Percentiles rank a stretch among this genome's conserved stretches.
Evolutionary conservation across 2,329 filamentous ascomycete species (phyloP).

Genomic region (Trichothecium roseum): DNA sequence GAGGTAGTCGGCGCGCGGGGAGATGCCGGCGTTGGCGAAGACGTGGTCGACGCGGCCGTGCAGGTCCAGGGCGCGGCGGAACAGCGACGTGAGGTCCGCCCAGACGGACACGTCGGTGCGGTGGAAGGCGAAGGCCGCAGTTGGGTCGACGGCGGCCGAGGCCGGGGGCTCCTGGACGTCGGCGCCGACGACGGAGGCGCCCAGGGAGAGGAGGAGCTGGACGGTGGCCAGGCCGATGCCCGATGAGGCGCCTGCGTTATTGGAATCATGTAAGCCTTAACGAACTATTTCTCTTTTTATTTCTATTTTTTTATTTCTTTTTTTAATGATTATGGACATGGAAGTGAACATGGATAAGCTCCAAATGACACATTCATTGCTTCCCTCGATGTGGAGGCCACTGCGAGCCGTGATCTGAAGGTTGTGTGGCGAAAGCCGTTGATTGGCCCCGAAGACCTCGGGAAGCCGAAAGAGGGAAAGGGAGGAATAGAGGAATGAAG

Average conservation of each 20-base stretch:
- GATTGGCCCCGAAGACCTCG: too few relatives aligned
- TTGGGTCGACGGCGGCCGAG: constrained; percentile 10
- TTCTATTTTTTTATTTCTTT: too few relatives aligned
- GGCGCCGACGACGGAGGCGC: constrained; percentile 43
- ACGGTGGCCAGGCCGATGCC: constrained; percentile 51
- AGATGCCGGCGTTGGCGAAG: constrained; percentile 55
- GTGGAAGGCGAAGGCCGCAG: constrained; percentile 25
- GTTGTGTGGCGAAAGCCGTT: too few relatives aligned
- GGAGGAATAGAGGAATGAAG: too few relatives aligned
- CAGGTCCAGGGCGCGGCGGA: constrained; percentile 41
- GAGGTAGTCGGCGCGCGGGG: constrained; percentile 33
- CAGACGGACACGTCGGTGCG: constrained; percentile 38
- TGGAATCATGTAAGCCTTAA: too few relatives aligned
- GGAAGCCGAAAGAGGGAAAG: too few relatives aligned
- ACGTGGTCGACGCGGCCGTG: constrained; percentile 70
- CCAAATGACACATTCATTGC: too few relatives aligned
- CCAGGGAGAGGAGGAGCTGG: constrained; percentile 36
- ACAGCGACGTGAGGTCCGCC: constrained; percentile 37
- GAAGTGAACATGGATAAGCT: too few relatives aligned
- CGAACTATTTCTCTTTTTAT: too few relatives aligned
- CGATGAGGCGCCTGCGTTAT: constrained; percentile 37
- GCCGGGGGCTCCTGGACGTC: constrained; percentile 36
- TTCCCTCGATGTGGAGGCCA: too few relatives aligned
- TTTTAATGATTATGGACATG: too few relatives aligned
- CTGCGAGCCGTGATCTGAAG: too few relatives aligned